phyloP scores from a whole-genome alignment of 1,139 yeast genomes.

The Meyerozyma athensensis region DNA sequence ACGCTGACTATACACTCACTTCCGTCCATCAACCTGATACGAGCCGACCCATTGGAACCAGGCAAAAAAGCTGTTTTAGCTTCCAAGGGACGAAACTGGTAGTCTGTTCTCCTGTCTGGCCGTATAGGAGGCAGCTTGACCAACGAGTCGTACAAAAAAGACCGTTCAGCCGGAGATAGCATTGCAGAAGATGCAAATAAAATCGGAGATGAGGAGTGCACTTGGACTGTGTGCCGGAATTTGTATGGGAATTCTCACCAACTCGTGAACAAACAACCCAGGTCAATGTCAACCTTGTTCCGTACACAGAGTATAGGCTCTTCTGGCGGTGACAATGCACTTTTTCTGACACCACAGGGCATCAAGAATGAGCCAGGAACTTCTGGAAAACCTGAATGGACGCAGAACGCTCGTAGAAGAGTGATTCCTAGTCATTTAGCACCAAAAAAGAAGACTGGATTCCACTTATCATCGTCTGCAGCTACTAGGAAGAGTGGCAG shows the following conservation, averaged over 20 bases:
- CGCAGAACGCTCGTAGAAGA: conserved; percentile 51
- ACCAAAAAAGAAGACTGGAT: conserved; percentile 41
- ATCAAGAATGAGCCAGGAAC: not conserved
- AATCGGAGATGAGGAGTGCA: conserved; percentile 1
- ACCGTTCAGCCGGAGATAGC: conserved; percentile 81
- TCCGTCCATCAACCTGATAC: conserved; percentile 82
- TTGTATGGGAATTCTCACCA: not conserved
- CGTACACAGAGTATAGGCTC: not conserved
- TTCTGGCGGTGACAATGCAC: not conserved
- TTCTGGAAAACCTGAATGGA: conserved; percentile 41
- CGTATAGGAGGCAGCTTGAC: conserved; percentile 59
- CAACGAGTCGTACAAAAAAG: conserved; percentile 73
- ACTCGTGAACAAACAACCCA: not conserved
- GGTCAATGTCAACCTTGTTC: not conserved
- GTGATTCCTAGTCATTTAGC: conserved; percentile 54
- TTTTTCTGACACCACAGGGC: not conserved
- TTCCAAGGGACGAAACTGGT: conserved; percentile 82
- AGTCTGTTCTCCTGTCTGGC: conserved; percentile 72
- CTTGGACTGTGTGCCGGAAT: not conserved
- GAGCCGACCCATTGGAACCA: conserved; percentile 85
- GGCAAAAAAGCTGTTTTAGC: conserved; percentile 79
- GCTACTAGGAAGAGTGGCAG: conserved; percentile 13
- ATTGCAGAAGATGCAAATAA: conserved; percentile 17
- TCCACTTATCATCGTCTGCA: conserved; percentile 28
- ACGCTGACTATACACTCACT: conserved; percentile 89